Percentiles rank a stretch among this genome's conserved stretches.
phyloP scores from a whole-genome alignment of 225 moss, liverwort and hornwort species.

The Sphagnum contortum region DNA sequence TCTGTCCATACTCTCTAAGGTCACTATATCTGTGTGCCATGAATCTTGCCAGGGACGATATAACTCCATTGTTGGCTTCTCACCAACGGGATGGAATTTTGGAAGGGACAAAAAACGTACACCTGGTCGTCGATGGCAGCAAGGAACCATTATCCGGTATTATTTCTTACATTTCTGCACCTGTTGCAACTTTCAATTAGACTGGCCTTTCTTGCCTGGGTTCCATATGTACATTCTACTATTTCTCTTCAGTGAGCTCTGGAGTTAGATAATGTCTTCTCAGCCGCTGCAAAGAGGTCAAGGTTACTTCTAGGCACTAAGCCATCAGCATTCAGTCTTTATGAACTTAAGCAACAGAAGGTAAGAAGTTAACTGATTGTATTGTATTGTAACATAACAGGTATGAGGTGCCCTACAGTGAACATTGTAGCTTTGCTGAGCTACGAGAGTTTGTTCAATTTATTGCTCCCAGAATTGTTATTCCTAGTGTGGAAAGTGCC shows the following conservation, averaged over 20 bases:
- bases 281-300: too few relatives aligned
- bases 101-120: slow-evolving; percentile 90
- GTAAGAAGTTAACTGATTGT: too few relatives aligned
- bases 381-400: slow-evolving; percentile 20
- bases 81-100: slow-evolving; percentile 94
- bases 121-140: slow-evolving; percentile 76
- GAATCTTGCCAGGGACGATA: slow-evolving; percentile 53
- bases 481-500: slow-evolving; percentile 59
- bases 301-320: too few relatives aligned
- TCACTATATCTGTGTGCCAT: neutral
- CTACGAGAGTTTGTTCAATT: slow-evolving; percentile 64
- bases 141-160: slow-evolving; percentile 91
- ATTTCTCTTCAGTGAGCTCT: too few relatives aligned
- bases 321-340: too few relatives aligned
- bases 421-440: slow-evolving; percentile 86
- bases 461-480: slow-evolving; percentile 51
- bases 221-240: too few relatives aligned
- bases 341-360: too few relatives aligned
- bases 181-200: too few relatives aligned
- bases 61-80: slow-evolving; percentile 88
- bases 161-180: neutral
- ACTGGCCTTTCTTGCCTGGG: too few relatives aligned
- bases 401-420: slow-evolving; percentile 98
- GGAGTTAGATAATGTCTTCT: too few relatives aligned
- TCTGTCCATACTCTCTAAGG: neutral